Evolutionary conservation across 164 flowering plant genomes (phyloP), one percentile per base, ranked within the genome.

Genomic region (Chimonanthus praecox): DNA sequence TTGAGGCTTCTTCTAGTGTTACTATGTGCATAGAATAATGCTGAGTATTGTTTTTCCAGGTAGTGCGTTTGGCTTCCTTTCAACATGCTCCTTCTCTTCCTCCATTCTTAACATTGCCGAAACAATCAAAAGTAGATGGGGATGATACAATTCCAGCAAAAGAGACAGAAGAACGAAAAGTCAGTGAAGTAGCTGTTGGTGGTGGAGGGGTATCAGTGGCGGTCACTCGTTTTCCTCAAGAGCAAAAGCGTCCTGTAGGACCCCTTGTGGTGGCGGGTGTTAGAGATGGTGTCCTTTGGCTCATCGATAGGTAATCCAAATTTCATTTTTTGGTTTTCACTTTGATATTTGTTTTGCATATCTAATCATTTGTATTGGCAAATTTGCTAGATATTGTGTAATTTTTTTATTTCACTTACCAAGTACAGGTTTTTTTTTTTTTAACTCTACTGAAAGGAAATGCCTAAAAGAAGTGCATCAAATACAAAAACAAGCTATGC

Each of bases 181-280:
- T 77, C 48, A 89, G 86, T 81, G 99, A 95, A 82, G 74, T 92
- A 67, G 99, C 99, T 83, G 99, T 95, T 74, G 99, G 99, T 78
- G 99, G 99, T 73, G 99, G 99, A 67, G 99, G 99, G 7, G 97
- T 95, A 21, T 84, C 97, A 49, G 99, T 95, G 61, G 98, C 99
- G 43, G 94, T 90, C 74, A 93, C 98, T 77, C 93, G 99, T 65
- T 95, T 95, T 80, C 98, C 99, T 58, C 70, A 84, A n/a, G 99
- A 95, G 82, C 99, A 95, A 81, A 93, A 90, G 79, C 91, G 99
- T 72, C 99, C 99, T 10, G 83, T 89, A 5, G 99, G 99, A 74
- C 99, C 99, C 63, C 94, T 95, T 61, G 83, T 95, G 65, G 88
- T 95, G 62, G 97, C 87, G 16, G 99, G 99, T 73, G 99, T 95